Conservation (phyloP, 352 stramenopile genomes). For the Pythium periplocum region DNA sequence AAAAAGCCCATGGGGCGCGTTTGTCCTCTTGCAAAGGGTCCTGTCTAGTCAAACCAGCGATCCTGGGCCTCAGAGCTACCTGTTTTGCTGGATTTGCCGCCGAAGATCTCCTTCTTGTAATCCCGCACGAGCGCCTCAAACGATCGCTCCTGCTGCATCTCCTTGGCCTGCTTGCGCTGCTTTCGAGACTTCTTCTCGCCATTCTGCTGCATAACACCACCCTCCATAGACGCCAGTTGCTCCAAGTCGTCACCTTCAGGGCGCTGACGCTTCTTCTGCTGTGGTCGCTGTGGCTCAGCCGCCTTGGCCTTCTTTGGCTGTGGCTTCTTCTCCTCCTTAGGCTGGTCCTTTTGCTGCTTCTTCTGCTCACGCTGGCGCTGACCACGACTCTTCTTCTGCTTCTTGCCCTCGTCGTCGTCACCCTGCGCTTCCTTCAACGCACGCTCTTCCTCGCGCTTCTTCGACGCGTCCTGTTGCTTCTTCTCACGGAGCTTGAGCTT, state of each 20-base stretch:
- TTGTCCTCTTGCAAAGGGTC: too few species aligned
- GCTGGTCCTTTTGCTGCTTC: slow-evolving; percentile 20
- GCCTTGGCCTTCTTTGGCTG: slow-evolving; percentile 22
- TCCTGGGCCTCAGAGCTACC: slow-evolving; percentile 19
- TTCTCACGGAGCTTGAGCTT: slow-evolving; percentile 86
- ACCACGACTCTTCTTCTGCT: slow-evolving; percentile 28
- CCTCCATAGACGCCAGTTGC: background rate
- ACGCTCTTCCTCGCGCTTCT: slow-evolving; percentile 63
- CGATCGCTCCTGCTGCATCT: slow-evolving; percentile 52
- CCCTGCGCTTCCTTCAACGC: slow-evolving; percentile 44
- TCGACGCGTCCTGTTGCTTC: slow-evolving; percentile 54
- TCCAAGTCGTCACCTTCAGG: slow-evolving; percentile 5
- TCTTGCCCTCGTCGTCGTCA: slow-evolving; percentile 8
- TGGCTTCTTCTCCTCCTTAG: slow-evolving; percentile 19
- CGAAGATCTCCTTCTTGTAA: slow-evolving; percentile 86
- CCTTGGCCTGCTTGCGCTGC: slow-evolving; percentile 57
- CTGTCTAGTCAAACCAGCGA: slow-evolving; percentile 64
- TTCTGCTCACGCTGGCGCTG: slow-evolving; percentile 54
- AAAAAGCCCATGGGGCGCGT: too few species aligned
- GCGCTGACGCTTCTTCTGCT: slow-evolving; percentile 21
- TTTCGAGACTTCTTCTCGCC: slow-evolving; percentile 43
- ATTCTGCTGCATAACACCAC: background rate
- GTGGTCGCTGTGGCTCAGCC: slow-evolving; percentile 2
- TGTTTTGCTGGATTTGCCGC: slow-evolving; percentile 25
- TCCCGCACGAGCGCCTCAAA: slow-evolving; percentile 74